Conservation (phyloP, 1,284 basidiomycete species). For the Ceratobasidium sp. region DNA sequence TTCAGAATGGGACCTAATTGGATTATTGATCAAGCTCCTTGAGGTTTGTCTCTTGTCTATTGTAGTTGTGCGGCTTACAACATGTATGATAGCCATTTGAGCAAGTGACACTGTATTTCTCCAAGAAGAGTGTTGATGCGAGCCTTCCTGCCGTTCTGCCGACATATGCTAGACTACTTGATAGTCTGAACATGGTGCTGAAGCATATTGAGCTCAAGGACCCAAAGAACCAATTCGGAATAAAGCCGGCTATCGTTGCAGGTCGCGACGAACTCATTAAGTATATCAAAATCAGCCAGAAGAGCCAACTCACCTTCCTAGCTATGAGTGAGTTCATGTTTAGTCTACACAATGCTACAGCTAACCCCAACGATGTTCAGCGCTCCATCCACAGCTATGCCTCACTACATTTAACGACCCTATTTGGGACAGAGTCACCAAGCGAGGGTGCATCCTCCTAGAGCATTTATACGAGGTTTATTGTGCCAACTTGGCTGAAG, state of each 20-base stretch:
- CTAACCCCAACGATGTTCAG: neutral
- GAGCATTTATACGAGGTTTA: conserved; percentile 11
- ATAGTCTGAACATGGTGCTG: neutral
- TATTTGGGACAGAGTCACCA: neutral
- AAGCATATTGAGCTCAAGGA: neutral
- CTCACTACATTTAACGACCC: neutral
- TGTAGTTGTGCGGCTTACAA: neutral
- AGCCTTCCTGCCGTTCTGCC: neutral
- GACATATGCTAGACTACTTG: neutral
- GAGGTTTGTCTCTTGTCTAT: neutral
- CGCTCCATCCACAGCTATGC: conserved; percentile 5
- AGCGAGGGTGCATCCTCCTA: conserved; percentile 1
- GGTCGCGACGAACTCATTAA: conserved; percentile 12
- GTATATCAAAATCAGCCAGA: conserved; percentile 3
- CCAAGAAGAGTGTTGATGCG: neutral
- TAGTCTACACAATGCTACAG: neutral
- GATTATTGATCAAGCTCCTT: neutral
- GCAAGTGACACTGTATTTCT: neutral
- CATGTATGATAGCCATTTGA: neutral
- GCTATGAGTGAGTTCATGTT: neutral
- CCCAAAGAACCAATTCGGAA: neutral
- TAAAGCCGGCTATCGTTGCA: neutral
- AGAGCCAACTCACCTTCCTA: neutral
- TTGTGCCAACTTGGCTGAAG: neutral
- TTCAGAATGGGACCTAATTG: neutral